Evolutionary conservation across 352 stramenopile genomes (phyloP).

Genomic region (Pythium myriotylum): DNA sequence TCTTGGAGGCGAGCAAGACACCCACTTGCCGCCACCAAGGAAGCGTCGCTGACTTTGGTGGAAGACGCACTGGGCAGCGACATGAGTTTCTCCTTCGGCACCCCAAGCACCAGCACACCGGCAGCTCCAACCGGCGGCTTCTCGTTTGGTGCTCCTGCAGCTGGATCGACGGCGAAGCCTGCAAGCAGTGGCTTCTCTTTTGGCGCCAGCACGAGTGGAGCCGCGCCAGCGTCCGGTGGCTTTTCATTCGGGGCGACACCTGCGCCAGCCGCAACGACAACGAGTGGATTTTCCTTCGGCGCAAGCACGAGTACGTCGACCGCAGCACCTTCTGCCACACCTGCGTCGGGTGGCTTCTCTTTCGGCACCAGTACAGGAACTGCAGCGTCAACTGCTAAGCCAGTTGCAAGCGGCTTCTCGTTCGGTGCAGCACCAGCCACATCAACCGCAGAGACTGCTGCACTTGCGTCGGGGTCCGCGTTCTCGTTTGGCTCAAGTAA

Average conservation of each 20-base stretch:
- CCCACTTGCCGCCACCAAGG: constrained; percentile 10
- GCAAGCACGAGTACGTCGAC: not conserved
- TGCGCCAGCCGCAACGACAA: constrained; percentile 17
- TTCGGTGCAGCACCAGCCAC: too few species aligned
- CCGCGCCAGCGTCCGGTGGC: constrained; percentile 26
- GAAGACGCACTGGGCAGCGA: not conserved
- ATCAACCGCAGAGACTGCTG: too few species aligned
- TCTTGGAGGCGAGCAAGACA: constrained; percentile 4
- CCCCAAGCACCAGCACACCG: constrained; percentile 12
- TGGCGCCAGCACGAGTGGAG: constrained; percentile 13
- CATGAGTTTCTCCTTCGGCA: constrained; percentile 40
- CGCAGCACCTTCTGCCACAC: constrained; percentile 15
- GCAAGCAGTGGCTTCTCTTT: constrained; percentile 35
- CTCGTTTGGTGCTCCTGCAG: constrained; percentile 21
- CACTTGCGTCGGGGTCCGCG: too few species aligned
- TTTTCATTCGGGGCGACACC: constrained; percentile 42
- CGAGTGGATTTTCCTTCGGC: constrained; percentile 21
- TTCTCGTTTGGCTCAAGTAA: constrained; percentile 22
- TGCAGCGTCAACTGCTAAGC: constrained; percentile 18
- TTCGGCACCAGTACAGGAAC: constrained; percentile 9
- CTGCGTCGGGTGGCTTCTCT: constrained; percentile 17
- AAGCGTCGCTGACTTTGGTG: constrained; percentile 12
- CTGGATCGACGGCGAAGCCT: constrained; percentile 2
- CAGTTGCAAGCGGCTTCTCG: constrained; percentile 10
- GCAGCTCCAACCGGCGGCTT: constrained; percentile 18